Conservation (phyloP, 1,284 basidiomycete genomes). For the Ganoderma resinaceum region DNA sequence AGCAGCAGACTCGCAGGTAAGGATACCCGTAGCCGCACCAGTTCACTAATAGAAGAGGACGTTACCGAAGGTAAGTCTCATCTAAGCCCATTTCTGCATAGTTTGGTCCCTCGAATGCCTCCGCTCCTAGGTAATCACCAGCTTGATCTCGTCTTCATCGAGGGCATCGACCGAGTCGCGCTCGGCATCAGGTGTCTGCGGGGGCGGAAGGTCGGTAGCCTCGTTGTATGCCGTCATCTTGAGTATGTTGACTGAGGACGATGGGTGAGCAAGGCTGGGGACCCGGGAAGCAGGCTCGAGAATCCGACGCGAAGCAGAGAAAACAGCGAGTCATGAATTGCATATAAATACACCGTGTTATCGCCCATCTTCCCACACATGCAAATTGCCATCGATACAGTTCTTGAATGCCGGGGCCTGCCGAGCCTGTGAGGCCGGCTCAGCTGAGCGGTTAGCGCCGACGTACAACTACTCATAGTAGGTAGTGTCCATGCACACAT, state of each 20-base stretch:
- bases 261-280: constrained; percentile 3
- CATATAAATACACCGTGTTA: constrained; percentile 39
- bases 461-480: not conserved
- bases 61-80: constrained; percentile 67
- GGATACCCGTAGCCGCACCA: constrained; percentile 91
- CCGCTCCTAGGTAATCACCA: constrained; percentile 54
- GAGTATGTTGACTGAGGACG: not conserved
- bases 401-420: too few species aligned
- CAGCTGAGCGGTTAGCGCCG: too few species aligned
- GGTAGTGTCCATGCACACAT: not conserved
- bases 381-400: constrained; percentile 27
- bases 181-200: constrained; percentile 29
- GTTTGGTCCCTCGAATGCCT: constrained; percentile 35
- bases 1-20: constrained; percentile 42
- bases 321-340: constrained; percentile 17
- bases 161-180: constrained; percentile 40
- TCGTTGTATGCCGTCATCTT: constrained; percentile 32
- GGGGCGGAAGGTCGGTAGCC: constrained; percentile 26
- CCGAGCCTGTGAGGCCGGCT: too few species aligned
- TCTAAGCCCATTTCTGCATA: constrained; percentile 41
- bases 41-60: constrained; percentile 68
- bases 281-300: constrained; percentile 8
- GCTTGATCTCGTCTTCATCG: constrained; percentile 62
- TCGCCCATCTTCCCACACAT: constrained; percentile 33
- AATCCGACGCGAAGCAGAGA: constrained; percentile 13